These are phyloP conservation scores for Lentinus brumalis DNA, from an alignment of 768 basidiomycete species.

Conservation along the genomic window DNA sequence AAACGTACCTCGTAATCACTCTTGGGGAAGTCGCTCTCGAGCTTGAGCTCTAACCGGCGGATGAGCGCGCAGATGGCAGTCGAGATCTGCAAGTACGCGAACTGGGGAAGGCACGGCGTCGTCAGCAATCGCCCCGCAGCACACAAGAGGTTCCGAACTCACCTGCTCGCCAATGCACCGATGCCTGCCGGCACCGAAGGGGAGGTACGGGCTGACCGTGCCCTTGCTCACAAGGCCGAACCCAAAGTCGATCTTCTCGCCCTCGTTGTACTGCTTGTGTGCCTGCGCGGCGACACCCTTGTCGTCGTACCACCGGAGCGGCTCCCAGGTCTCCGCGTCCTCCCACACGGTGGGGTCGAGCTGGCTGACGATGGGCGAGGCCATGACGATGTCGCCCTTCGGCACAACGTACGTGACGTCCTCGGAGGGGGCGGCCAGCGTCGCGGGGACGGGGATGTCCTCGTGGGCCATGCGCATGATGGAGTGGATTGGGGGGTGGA, in stretches of 20 bases:
- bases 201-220: conserved; percentile 94
- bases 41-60: conserved; percentile 70
- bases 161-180: conserved; percentile 84
- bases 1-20: conserved; percentile 86
- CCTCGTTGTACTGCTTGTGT: conserved; percentile 70
- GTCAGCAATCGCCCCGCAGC: not conserved
- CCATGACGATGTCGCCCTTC: conserved; percentile 86
- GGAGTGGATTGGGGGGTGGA: conserved; percentile 95
- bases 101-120: conserved; percentile 44
- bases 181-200: conserved; percentile 96
- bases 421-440: conserved; percentile 77
- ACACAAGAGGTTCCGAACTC: conserved; percentile 16
- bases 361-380: conserved; percentile 86
- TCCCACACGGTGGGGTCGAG: conserved; percentile 86
- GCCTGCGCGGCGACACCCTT: conserved; percentile 83
- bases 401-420: conserved; percentile 82
- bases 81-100: conserved; percentile 93
- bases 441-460: conserved; percentile 79
- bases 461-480: conserved; percentile 91
- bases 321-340: conserved; percentile 72
- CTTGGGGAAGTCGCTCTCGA: conserved; percentile 69
- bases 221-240: conserved; percentile 96
- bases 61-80: conserved; percentile 79
- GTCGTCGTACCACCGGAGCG: conserved; percentile 82
- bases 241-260: conserved; percentile 95